A percentile compares a stretch with the other conserved stretches of the same genome.
These are phyloP conservation scores for Afroboletus lepidellus DNA, from an alignment of 1,284 basidiomycete species.

Conservation along the genomic window DNA sequence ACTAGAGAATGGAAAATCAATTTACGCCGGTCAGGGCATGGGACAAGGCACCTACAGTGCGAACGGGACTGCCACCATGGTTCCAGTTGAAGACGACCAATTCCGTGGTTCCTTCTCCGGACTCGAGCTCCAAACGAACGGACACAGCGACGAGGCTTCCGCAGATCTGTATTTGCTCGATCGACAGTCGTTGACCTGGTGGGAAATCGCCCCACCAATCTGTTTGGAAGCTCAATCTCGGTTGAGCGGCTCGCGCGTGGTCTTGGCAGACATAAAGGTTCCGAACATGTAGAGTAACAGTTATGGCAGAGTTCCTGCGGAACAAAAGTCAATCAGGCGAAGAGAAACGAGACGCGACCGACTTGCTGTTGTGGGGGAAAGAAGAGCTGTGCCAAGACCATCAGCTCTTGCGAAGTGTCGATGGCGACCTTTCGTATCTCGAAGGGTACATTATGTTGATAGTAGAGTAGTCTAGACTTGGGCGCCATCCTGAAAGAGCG, in stretches of 20 bases:
- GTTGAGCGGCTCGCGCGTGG: conserved; percentile 26
- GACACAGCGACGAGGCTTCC: conserved; percentile 29
- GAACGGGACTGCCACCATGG: conserved; percentile 26
- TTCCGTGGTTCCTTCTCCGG: conserved; percentile 34
- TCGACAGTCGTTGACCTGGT: conserved; percentile 33
- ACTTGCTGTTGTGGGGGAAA: conserved; percentile 24
- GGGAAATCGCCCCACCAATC: conserved; percentile 36
- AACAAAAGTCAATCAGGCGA: background rate
- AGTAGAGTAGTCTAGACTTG: conserved; percentile 46
- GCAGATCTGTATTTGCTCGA: conserved; percentile 32
- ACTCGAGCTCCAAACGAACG: conserved; percentile 33
- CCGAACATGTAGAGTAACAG: conserved; percentile 30
- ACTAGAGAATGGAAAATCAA: conserved; percentile 15
- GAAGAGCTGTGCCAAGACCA: conserved; percentile 45
- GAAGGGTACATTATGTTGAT: conserved; percentile 46
- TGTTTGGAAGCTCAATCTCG: conserved; percentile 30
- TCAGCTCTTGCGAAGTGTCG: conserved; percentile 49
- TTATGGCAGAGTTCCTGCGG: conserved; percentile 27
- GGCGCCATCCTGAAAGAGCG: conserved; percentile 51
- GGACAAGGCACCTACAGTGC: conserved; percentile 22
- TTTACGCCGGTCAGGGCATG: background rate
- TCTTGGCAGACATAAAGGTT: conserved; percentile 29
- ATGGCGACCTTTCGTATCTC: conserved; percentile 49
- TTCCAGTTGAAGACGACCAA: conserved; percentile 33
- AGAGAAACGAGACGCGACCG: conserved; percentile 4